These are phyloP conservation scores for Fusarium sp. DNA, from an alignment of 2,329 filamentous ascomycete genomes.

Conservation along the genomic window DNA sequence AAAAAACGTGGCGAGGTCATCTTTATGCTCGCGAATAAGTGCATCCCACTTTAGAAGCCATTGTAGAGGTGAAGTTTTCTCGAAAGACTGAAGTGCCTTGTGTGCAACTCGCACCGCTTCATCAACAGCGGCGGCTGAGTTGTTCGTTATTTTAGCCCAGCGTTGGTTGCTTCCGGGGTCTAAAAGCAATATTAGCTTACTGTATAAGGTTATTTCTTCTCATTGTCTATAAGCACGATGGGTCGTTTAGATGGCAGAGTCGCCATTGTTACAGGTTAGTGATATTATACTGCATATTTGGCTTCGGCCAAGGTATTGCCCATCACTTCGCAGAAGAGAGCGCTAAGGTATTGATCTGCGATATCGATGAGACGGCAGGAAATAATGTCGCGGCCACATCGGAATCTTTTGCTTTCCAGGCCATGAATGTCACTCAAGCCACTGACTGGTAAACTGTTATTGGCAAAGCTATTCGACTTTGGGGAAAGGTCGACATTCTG, in stretches of 20 bases:
- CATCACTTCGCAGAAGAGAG: constrained; percentile 16
- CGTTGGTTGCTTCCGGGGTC: constrained; percentile 16
- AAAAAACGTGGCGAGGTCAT: constrained; percentile 55
- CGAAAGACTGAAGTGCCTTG: constrained; percentile 53
- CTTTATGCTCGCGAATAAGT: constrained; percentile 50
- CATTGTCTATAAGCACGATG: background rate
- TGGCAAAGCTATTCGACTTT: background rate
- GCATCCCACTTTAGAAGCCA: constrained; percentile 52
- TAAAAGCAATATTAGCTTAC: background rate
- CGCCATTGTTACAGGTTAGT: constrained; percentile 18
- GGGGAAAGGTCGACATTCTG: constrained; percentile 13
- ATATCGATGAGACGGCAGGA: background rate
- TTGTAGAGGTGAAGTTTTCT: constrained; percentile 52
- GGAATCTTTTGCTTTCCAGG: background rate
- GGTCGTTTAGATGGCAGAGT: constrained; percentile 21
- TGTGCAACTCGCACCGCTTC: constrained; percentile 41
- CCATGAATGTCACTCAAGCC: constrained; percentile 12
- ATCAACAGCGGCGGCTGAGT: constrained; percentile 46
- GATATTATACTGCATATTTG: rapidly evolving
- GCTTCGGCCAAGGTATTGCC: constrained; percentile 26
- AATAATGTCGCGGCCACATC: background rate
- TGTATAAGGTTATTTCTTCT: too few relatives aligned
- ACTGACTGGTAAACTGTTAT: constrained; percentile 6
- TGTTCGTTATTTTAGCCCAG: constrained; percentile 7
- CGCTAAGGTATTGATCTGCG: constrained; percentile 11